Conservation (phyloP, 768 basidiomycete species). For the Boletus tomentosulus region DNA sequence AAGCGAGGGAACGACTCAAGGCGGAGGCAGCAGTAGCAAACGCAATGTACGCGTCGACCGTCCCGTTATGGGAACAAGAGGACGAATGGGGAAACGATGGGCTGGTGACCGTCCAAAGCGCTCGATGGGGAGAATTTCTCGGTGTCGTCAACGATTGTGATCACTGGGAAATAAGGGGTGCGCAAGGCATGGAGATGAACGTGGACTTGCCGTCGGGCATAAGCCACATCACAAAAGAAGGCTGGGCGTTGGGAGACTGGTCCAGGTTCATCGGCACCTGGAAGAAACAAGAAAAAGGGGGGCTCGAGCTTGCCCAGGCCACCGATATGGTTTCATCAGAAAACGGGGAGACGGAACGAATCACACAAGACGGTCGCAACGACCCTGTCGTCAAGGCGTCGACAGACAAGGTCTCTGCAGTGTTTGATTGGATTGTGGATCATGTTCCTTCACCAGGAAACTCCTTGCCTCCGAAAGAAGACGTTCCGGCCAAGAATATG, state of each 20-base stretch:
- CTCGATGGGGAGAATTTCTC: conserved; percentile 94
- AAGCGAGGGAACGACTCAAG: conserved; percentile 44
- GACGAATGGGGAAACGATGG: conserved; percentile 84
- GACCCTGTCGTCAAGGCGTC: conserved; percentile 63
- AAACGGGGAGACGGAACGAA: conserved; percentile 14
- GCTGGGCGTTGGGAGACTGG: conserved; percentile 52
- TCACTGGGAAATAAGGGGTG: conserved; percentile 95
- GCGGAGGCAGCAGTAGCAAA: conserved; percentile 13
- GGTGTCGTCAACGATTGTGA: conserved; percentile 87
- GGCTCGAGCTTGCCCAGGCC: conserved; percentile 27
- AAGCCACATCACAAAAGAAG: conserved; percentile 38
- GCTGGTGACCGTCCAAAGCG: conserved; percentile 85
- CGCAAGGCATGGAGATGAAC: conserved; percentile 68
- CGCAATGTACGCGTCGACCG: conserved; percentile 9
- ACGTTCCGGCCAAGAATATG: conserved; percentile 16
- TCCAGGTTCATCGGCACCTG: conserved; percentile 56
- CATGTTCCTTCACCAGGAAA: conserved; percentile 46
- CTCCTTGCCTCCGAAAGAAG: conserved; percentile 20
- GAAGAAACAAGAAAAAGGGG: conserved; percentile 51
- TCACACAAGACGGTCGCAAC: conserved; percentile 30
- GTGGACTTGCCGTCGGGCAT: conserved; percentile 55
- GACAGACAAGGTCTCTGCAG: conserved; percentile 67
- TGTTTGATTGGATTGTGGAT: conserved; percentile 78
- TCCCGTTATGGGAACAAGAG: conserved; percentile 47
- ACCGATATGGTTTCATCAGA: conserved; percentile 6